Conservation (phyloP, 768 basidiomycete species). For the Russula griseocarnosa region DNA sequence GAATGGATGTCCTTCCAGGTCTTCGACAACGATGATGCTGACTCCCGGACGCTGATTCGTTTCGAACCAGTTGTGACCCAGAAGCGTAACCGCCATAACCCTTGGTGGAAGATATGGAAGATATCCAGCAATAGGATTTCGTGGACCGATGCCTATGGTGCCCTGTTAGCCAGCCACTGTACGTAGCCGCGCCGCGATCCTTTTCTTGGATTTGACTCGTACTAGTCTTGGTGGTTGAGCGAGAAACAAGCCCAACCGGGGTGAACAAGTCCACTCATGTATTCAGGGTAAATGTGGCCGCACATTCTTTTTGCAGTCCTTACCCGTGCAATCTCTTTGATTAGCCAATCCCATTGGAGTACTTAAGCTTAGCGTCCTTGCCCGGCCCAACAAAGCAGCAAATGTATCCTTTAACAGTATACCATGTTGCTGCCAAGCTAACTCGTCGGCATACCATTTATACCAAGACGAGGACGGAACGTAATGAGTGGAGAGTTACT, state of each 20-base stretch:
- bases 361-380: background rate
- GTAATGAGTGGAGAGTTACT: background rate
- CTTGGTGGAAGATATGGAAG: no score
- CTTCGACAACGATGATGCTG: background rate
- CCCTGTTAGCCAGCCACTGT: background rate
- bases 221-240: background rate
- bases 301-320: no score
- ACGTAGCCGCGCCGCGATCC: background rate
- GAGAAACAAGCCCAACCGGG: background rate
- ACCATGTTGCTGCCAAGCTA: conserved; percentile 6
- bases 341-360: conserved; percentile 2
- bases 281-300: background rate
- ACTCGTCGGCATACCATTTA: conserved; percentile 6
- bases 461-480: background rate
- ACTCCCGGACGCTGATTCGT: background rate
- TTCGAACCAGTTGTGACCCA: background rate
- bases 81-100: no score
- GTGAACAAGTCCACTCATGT: background rate
- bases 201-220: background rate
- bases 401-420: conserved; percentile 6
- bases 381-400: background rate
- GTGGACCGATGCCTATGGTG: background rate
- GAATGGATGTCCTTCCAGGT: background rate
- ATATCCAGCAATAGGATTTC: no score
- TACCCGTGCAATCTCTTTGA: background rate